Base-by-base conservation (phyloP, 176 grass and related monocot genomes). In the Rhynchospora breviuscula region DNA sequence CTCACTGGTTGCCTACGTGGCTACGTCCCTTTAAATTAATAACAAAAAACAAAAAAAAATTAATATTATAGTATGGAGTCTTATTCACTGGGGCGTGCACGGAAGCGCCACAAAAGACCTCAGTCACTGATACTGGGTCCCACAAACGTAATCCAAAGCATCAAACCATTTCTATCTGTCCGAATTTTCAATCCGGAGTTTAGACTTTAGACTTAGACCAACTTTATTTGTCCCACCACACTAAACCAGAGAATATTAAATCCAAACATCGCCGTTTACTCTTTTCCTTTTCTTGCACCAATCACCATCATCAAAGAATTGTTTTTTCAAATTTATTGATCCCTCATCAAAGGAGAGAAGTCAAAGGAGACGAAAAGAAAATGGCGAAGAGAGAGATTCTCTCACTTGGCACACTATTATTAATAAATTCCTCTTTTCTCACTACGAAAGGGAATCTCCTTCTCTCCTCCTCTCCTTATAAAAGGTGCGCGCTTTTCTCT, bases 381-480 rank as follows among this genome's bases (percentile, higher is more conserved):
- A n/a, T 48, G 71, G 71, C 71, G 31, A 45, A 72, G 67, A 52
- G 72, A 56, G 54, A 46, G 45, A 78, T 78, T 78, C 70, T 13
- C 44, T 53, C 67, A 21, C 17, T 52, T 52, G 22, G 72, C 48
- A 76, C 72, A 54, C 4, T 56, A 54, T 14, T 52, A 54, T 21
- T 17, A n/a, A 60, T 61, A 18, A 77, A 56, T 7, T 77, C 13
- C 23, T 13, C 49, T 78, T 57, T 78, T 78, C 73, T 57, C 51
- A 78, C 48, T 54, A 6, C 17, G 4, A 53, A 68, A 53, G 48
- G 29, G 84, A 67, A 86, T 86, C 84, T 86, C 70, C 74, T 51
- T 10, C 62, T 82, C 62, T 82, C 26, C 26, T 29, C 84, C 63
- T 67, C 60, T 86, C 84, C 74, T 79, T 86, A 59, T 61, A 74